A percentile compares a stretch with the other conserved stretches of the same genome.
Conservation (phyloP, 768 basidiomycete genomes). For the Macrocybe gigantea region DNA sequence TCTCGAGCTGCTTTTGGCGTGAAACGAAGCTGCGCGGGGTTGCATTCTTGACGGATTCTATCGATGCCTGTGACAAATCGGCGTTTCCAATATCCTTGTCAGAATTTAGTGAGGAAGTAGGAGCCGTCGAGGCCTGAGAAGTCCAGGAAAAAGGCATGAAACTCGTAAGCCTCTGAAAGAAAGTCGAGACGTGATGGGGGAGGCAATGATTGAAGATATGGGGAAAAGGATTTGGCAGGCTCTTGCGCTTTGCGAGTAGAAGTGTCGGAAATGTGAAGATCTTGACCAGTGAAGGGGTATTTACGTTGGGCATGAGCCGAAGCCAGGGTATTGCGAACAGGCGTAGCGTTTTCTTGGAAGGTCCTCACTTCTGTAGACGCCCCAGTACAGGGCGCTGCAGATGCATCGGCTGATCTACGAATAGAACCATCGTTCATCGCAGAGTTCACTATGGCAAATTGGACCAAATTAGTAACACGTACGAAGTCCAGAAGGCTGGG, state of each 20-base stretch:
- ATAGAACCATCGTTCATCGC: constrained; percentile 29
- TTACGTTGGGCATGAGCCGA: constrained; percentile 2
- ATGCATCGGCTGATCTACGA: constrained; percentile 33
- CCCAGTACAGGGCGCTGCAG: constrained; percentile 19
- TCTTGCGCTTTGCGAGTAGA: constrained; percentile 2
- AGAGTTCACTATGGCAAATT: constrained; percentile 27
- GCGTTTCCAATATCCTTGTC: too few relatives aligned
- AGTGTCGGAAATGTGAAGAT: constrained; percentile 3
- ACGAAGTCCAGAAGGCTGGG: constrained; percentile 46
- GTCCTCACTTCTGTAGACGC: constrained; percentile 33
- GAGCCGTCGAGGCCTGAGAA: constrained; percentile 2
- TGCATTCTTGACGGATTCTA: too few relatives aligned
- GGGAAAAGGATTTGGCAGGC: constrained; percentile 24
- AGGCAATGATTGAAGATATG: constrained; percentile 44
- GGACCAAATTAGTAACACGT: constrained; percentile 49
- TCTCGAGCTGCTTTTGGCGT: constrained; percentile 62
- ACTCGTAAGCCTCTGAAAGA: constrained; percentile 58
- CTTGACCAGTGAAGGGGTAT: constrained; percentile 12
- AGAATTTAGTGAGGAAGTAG: too few relatives aligned
- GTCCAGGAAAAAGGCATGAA: constrained; percentile 53
- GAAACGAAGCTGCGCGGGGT: constrained; percentile 39
- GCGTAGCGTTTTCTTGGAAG: constrained; percentile 13
- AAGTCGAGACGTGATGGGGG: constrained; percentile 49
- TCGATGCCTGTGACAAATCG: too few relatives aligned
- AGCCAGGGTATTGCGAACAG: too few relatives aligned